Base-by-base conservation (phyloP, 345 rosid genomes). In the Luvunga scandens region DNA sequence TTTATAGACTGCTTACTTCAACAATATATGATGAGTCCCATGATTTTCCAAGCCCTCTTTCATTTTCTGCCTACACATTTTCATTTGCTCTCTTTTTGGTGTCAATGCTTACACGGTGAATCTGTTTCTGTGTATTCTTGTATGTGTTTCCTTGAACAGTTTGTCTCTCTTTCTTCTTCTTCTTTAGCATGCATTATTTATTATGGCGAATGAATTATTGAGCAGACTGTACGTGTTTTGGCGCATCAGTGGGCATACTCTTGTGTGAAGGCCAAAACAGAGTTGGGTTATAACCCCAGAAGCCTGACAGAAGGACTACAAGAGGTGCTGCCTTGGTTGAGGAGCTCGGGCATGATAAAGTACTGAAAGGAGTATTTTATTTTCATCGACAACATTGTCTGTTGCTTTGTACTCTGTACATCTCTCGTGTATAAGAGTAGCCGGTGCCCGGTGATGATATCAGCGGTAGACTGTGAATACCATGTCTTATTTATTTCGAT, bases 221-320 rank as follows among this genome's bases (percentile, higher is more conserved):
- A 74, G 84, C 93, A 93, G 97, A 82, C 93, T n/a, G 94, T 85
- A 67, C 77, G 79, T 33, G 91, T 92, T 65, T 83, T 93, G 75
- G 84, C 94, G 78, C 98, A 91, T 81, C 94, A 93, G 48, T 91
- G 99, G 98, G 90, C 93, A 34, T 92, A 91, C 83, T 90, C 95
- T 64, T 93, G 97, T 38, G 89, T 90, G 79, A 95, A 95, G 90
- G 96, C 98, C 5, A 92, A 85, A 82, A 34, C 22, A 38, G 96
- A 95, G 88, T 84, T 95, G 79, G 93, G 88, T 78, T 95, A 93
- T 73, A 87, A 80, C 76, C 98, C 97, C 62, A 87, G 95, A 81
- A 87, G 90, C 89, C 82, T 93, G 86, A 87, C 85, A 81, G 98
- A 91, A 64, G 97, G 98, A 78, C 81, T 92, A 34, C 91, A 77